These are phyloP conservation scores for Albifimbria verrucaria DNA, from an alignment of 2,329 filamentous ascomycete genomes.

Conservation along the genomic window DNA sequence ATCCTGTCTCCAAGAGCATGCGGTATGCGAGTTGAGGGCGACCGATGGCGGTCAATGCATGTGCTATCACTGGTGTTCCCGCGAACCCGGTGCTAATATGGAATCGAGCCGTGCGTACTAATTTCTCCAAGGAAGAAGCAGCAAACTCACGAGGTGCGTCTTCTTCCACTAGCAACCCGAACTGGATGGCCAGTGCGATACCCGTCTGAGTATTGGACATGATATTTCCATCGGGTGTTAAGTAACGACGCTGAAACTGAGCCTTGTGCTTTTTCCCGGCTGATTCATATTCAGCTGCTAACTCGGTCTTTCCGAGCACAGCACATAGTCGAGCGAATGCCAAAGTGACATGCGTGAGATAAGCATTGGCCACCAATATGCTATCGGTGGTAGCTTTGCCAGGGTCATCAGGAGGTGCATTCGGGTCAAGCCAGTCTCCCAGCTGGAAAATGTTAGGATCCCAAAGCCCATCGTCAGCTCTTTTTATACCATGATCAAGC, in stretches of 20 bases:
- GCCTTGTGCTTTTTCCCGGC: constrained; percentile 19
- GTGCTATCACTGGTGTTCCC: constrained; percentile 36
- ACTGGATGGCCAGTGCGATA: constrained; percentile 18
- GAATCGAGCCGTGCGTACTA: constrained; percentile 16
- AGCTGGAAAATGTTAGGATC: constrained; percentile 15
- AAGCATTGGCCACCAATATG: constrained; percentile 42
- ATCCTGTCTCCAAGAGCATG: constrained; percentile 41
- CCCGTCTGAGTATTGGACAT: constrained; percentile 19
- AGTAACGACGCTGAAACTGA: constrained; percentile 9
- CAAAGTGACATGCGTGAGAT: constrained; percentile 39
- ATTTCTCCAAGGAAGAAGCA: constrained; percentile 7
- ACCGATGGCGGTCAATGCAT: constrained; percentile 24
- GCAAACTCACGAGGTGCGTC: constrained; percentile 8
- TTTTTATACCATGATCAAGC: constrained; percentile 32
- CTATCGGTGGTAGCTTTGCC: constrained; percentile 35
- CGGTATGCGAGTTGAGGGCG: constrained; percentile 33
- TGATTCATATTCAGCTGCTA: constrained; percentile 8
- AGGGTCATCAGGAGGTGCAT: constrained; percentile 36
- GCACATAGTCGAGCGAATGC: constrained; percentile 31
- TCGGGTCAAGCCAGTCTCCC: constrained; percentile 46
- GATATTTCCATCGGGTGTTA: constrained; percentile 13
- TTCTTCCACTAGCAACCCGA: constrained; percentile 9
- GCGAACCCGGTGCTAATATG: constrained; percentile 25
- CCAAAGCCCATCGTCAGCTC: constrained; percentile 37
- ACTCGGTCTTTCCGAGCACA: constrained; percentile 23